A percentile compares a stretch with the other conserved stretches of the same genome.
Evolutionary conservation across 2,329 filamentous ascomycete genomes (phyloP).

Genomic region (Bipolaris bicolor): DNA sequence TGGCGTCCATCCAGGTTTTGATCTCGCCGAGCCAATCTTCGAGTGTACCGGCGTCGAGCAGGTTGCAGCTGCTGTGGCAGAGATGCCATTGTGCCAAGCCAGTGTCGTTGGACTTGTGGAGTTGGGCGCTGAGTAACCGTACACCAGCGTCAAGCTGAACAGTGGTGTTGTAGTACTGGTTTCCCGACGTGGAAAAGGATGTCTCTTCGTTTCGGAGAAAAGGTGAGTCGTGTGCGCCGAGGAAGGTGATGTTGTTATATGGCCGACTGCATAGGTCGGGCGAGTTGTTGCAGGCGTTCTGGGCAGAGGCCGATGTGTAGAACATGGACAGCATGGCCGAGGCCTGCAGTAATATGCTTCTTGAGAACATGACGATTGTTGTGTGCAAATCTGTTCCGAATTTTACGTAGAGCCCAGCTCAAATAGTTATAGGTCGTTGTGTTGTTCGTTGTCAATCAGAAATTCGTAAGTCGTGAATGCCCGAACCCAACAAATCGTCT

Average conservation of each 20-base stretch:
- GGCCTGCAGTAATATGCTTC: constrained; percentile 32
- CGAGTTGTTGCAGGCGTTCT: constrained; percentile 78
- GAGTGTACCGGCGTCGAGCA: constrained; percentile 73
- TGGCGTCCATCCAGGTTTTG: constrained; percentile 70
- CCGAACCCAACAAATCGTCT: constrained; percentile 6
- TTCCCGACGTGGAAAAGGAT: constrained; percentile 67
- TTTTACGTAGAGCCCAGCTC: constrained; percentile 1
- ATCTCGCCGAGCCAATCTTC: constrained; percentile 68
- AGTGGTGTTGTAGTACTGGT: constrained; percentile 77
- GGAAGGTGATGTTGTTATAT: constrained; percentile 78
- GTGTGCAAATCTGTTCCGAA: not conserved
- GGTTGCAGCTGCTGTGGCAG: constrained; percentile 71
- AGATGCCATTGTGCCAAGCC: constrained; percentile 61
- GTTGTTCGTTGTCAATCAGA: constrained; percentile 8
- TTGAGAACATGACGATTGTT: constrained; percentile 39
- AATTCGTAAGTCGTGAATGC: constrained; percentile 13
- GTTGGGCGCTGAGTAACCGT: constrained; percentile 73
- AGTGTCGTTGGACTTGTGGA: constrained; percentile 63
- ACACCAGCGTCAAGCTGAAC: constrained; percentile 73
- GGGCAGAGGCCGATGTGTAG: constrained; percentile 36
- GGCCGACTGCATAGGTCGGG: constrained; percentile 71
- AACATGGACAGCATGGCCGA: constrained; percentile 40
- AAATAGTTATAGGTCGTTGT: not conserved
- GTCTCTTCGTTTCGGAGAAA: constrained; percentile 71
- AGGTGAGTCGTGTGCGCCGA: constrained; percentile 76